These are phyloP conservation scores for Alternaria hordeiaustralica DNA, from an alignment of 2,329 filamentous ascomycete species.

Conservation along the genomic window DNA sequence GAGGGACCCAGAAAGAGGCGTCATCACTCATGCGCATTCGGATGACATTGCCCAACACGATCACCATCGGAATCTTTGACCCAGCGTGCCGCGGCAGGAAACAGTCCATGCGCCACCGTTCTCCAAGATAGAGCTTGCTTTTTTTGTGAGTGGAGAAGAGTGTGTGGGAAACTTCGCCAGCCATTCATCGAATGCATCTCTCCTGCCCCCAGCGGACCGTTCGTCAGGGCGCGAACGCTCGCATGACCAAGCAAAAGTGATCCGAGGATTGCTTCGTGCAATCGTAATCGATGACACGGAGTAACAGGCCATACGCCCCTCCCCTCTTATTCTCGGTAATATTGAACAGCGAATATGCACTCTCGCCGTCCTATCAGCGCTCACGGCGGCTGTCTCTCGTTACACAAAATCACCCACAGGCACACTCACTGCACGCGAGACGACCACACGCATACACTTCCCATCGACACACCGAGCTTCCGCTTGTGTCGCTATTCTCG, in stretches of 20 bases:
- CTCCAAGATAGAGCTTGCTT: background rate
- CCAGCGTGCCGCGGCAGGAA: background rate
- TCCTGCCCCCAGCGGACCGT: background rate
- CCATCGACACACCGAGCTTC: background rate
- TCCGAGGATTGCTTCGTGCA: constrained; percentile 15
- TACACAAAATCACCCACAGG: constrained; percentile 4
- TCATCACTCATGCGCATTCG: constrained; percentile 12
- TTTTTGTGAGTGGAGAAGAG: background rate
- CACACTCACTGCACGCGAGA: constrained; percentile 10
- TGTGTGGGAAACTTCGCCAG: background rate
- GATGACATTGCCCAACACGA: constrained; percentile 10
- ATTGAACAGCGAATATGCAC: constrained; percentile 1
- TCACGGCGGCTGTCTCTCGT: background rate
- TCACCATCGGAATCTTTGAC: background rate
- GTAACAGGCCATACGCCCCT: constrained; percentile 1
- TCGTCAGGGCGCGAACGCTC: constrained; percentile 14
- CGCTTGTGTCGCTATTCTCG: background rate
- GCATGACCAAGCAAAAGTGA: constrained; percentile 23
- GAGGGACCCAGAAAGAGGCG: background rate
- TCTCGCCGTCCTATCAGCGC: constrained; percentile 7
- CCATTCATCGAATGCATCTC: background rate
- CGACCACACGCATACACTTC: background rate
- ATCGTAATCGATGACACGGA: constrained; percentile 16
- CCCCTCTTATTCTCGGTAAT: constrained; percentile 4
- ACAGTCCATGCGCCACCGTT: background rate